Conservation (phyloP, 208 protist species). For the Leishmania aethiopica region DNA sequence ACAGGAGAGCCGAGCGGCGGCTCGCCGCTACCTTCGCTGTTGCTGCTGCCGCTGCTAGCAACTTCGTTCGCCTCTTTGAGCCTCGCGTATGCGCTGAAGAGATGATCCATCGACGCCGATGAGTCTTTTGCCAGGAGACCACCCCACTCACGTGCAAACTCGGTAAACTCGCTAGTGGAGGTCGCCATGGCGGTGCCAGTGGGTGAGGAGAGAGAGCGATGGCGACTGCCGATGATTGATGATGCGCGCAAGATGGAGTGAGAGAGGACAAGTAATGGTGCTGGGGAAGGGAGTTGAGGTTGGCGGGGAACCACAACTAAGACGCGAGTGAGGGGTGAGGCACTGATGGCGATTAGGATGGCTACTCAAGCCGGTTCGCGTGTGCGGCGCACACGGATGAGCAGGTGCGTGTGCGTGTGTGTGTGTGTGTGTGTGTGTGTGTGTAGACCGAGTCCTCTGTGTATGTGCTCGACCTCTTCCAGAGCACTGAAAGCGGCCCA, state of each 20-base stretch:
- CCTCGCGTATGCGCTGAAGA: slow-evolving; percentile 11
- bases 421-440: not conserved
- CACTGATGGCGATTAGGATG: not conserved
- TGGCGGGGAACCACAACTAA: not conserved
- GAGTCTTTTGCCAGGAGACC: slow-evolving; percentile 16
- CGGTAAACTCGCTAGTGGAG: slow-evolving; percentile 8
- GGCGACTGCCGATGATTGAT: not conserved
- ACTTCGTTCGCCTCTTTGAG: not conserved
- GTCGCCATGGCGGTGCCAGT: not conserved
- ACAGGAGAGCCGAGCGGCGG: not conserved
- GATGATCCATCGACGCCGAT: slow-evolving; percentile 14
- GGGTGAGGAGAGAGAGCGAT: not conserved
- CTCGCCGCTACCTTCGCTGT: not conserved
- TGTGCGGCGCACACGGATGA: too few species aligned
- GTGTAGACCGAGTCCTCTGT: not conserved
- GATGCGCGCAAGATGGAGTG: not conserved
- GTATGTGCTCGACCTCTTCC: not conserved
- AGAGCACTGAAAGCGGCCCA: not conserved
- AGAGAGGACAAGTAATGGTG: not conserved
- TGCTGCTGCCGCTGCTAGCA: not conserved
- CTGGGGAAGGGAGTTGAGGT: not conserved
- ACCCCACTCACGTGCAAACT: slow-evolving; percentile 26
- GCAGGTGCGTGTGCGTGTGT: too few species aligned
- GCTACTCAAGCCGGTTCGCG: not conserved
- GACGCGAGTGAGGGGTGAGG: not conserved